Evolutionary conservation across 1,139 yeast species (phyloP).

Genomic region (Protomyces lactucae-debilis): DNA sequence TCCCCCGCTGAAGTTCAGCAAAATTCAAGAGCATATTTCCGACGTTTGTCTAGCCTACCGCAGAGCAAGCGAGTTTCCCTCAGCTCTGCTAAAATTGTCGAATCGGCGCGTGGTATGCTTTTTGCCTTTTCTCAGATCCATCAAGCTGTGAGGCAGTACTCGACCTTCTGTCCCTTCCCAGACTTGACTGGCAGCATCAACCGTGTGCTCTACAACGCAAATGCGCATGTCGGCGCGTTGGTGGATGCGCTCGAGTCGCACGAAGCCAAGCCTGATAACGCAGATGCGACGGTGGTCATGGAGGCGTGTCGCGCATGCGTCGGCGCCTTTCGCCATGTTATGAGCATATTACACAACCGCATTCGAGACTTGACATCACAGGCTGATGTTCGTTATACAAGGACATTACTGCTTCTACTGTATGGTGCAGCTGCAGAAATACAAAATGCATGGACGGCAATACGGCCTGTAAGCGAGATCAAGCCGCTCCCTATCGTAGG

Average conservation of each 20-base stretch:
- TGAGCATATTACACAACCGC: slow-evolving; percentile 49
- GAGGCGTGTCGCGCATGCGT: slow-evolving; percentile 42
- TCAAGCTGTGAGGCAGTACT: slow-evolving; percentile 59
- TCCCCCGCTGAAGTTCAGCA: slow-evolving; percentile 26
- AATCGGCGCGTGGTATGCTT: slow-evolving; percentile 41
- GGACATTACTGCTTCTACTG: slow-evolving; percentile 67
- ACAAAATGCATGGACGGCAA: slow-evolving; percentile 57
- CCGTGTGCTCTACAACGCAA: slow-evolving; percentile 52
- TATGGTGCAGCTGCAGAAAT: slow-evolving; percentile 73
- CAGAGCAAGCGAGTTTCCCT: slow-evolving; percentile 42
- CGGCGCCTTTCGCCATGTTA: slow-evolving; percentile 49
- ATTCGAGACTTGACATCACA: slow-evolving; percentile 49
- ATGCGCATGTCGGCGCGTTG: slow-evolving; percentile 55
- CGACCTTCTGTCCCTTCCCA: slow-evolving; percentile 63
- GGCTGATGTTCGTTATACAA: slow-evolving; percentile 62
- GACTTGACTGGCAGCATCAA: slow-evolving; percentile 57
- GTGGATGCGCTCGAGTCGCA: slow-evolving; percentile 56
- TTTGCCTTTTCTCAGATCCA: slow-evolving; percentile 60
- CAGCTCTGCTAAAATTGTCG: slow-evolving; percentile 35
- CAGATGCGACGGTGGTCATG: slow-evolving; percentile 41
- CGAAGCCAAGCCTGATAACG: slow-evolving; percentile 33
- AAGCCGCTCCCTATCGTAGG: slow-evolving; percentile 29
- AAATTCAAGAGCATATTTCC: slow-evolving; percentile 51
- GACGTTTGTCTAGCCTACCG: slow-evolving; percentile 63
- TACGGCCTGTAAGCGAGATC: slow-evolving; percentile 2